Conservation (phyloP, 2,329 filamentous ascomycete species). For the Basipetospora chlamydospora region DNA sequence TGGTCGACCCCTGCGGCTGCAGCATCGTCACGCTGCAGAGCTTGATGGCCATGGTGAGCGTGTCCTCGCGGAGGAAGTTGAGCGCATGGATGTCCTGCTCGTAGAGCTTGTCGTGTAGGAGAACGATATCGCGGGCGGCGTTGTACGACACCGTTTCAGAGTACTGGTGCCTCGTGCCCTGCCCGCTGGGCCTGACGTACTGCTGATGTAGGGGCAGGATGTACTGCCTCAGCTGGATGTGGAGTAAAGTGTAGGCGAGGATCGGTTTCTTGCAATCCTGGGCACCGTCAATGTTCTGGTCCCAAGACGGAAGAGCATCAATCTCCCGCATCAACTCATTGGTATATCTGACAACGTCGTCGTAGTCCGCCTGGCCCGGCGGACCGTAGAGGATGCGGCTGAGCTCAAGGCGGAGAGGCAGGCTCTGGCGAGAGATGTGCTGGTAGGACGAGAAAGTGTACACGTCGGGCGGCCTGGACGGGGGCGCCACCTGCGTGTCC, state of each 20-base stretch:
- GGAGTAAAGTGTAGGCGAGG: conserved; percentile 43
- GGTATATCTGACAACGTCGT: conserved; percentile 45
- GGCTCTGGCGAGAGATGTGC: conserved; percentile 39
- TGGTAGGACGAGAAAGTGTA: conserved; percentile 48
- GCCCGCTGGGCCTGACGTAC: conserved; percentile 43
- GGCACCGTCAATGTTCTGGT: conserved; percentile 13
- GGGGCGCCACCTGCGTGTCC: conserved; percentile 33
- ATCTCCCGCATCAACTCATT: conserved; percentile 48
- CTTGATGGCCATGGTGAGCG: conserved; percentile 44
- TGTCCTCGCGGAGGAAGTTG: conserved; percentile 46
- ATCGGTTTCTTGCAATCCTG: conserved; percentile 35
- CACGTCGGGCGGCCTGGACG: conserved; percentile 33
- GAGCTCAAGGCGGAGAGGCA: conserved; percentile 40
- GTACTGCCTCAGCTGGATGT: conserved; percentile 46
- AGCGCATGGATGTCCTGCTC: conserved; percentile 43
- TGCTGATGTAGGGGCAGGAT: conserved; percentile 48
- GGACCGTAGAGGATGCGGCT: conserved; percentile 41
- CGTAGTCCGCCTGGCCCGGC: conserved; percentile 41
- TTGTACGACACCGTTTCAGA: conserved; percentile 51
- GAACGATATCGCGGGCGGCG: conserved; percentile 44
- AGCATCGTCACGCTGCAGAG: conserved; percentile 46
- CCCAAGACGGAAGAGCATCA: conserved; percentile 44
- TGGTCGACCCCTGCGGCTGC: conserved; percentile 40
- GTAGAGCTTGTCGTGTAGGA: conserved; percentile 46
- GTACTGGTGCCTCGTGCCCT: conserved; percentile 46